Base-by-base conservation (phyloP, 352 stramenopile species). In the Phytophthora pisi region DNA sequence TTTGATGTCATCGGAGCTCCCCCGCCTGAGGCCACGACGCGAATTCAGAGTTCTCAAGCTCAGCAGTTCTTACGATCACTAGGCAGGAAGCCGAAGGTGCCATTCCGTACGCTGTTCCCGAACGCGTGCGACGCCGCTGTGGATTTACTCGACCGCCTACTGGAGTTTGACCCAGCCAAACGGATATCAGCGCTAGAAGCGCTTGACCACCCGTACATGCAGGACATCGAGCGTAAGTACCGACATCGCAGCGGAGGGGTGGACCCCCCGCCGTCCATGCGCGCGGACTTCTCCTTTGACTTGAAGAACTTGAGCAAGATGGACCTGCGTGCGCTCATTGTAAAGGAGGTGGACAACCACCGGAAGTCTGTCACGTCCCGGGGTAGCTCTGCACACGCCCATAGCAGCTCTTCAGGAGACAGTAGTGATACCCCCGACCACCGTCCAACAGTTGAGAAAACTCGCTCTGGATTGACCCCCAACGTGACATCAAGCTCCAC, bases 1-100 rank as follows among this genome's bases (percentile, higher is more conserved):
- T 94, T 92, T 24, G 81, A 94, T 24, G 79, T 94, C 6, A 80
- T 94, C 15, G 84, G 84, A 20, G 81, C 84, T 5, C 86, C 86
- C 28, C 54, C 78, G n/a, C 11, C 54, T 2, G 81, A 90, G 13
- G 70, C 75, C 0, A 73, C 79, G 2, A 66, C 66, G 2, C 72
- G 73, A 43, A 89, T 94, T 54, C 89, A 94, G 57, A 94, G 86
- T 34, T 74, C 82, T 0, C 84, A 94, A 52, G 86, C 86, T 2
- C 82, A 92, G 55, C 70, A 79, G 8, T 94, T 94, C 58, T 67
- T 94, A 34, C 81, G 80, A 9, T 90, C 79, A 1, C 55, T 94
- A 1, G 79, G 81, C 0, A 86, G 80, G 53, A 91, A 88, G 31
- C 58, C 77, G 3, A 79, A 78, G 11, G 72, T 92, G 13, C 73